Conservation (phyloP, 2,329 filamentous ascomycete genomes). For the Penicillium palitans region DNA sequence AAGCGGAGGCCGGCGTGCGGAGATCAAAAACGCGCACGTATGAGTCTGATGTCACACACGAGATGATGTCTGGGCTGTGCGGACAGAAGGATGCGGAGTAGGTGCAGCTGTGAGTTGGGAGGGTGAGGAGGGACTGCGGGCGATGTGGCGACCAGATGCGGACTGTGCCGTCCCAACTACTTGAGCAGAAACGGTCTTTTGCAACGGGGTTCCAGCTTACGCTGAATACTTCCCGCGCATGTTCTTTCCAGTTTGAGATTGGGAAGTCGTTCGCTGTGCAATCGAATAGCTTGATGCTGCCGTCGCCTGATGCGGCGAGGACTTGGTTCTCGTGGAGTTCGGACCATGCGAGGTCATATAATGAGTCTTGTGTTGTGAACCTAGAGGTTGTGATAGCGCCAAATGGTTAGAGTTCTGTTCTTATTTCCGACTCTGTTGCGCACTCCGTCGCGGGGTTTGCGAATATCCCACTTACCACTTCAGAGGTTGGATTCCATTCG, state of each 20-base stretch:
- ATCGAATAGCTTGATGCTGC: slow-evolving; percentile 93
- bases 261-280: slow-evolving; percentile 78
- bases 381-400: slow-evolving; percentile 45
- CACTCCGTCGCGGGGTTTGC: neutral
- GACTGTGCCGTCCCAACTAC: slow-evolving; percentile 93
- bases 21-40: slow-evolving; percentile 90
- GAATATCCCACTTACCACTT: slow-evolving; percentile 62
- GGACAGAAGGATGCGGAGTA: slow-evolving; percentile 92
- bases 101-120: slow-evolving; percentile 90
- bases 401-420: neutral
- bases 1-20: slow-evolving; percentile 77
- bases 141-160: slow-evolving; percentile 92
- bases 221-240: slow-evolving; percentile 88
- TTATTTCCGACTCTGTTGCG: neutral
- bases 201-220: slow-evolving; percentile 89
- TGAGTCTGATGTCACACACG: slow-evolving; percentile 84
- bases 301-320: slow-evolving; percentile 85
- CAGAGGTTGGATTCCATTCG: slow-evolving; percentile 78
- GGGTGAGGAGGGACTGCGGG: slow-evolving; percentile 72
- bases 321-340: slow-evolving; percentile 96
- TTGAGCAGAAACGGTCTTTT: slow-evolving; percentile 87
- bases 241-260: slow-evolving; percentile 88
- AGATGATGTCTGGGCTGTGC: slow-evolving; percentile 80
- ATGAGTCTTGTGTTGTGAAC: slow-evolving; percentile 95
- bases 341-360: slow-evolving; percentile 94